phyloP scores from a whole-genome alignment of 2,329 filamentous ascomycete genomes.

The Epichloe sylvatica region DNA sequence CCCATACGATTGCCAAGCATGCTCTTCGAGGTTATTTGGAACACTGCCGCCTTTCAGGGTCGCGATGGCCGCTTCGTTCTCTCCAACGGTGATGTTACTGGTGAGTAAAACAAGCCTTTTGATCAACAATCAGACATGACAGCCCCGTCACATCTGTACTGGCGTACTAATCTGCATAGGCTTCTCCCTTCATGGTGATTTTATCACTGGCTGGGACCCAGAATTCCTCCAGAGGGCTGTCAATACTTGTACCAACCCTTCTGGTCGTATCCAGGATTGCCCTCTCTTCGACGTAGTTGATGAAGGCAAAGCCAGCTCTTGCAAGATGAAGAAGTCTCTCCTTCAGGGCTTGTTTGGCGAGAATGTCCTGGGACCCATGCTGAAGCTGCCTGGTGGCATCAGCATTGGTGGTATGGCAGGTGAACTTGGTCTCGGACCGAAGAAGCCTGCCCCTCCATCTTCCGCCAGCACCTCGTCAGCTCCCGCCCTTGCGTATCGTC shows the following conservation, averaged over 20 bases:
- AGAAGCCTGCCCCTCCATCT: not conserved
- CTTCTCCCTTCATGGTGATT: constrained; percentile 66
- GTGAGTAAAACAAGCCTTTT: constrained; percentile 25
- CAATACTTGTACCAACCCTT: constrained; percentile 56
- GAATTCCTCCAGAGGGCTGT: constrained; percentile 58
- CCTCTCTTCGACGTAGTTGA: constrained; percentile 56
- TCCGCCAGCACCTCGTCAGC: constrained; percentile 5
- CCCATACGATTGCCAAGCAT: constrained; percentile 57
- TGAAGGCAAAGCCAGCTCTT: constrained; percentile 42
- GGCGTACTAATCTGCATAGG: constrained; percentile 29
- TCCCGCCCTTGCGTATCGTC: constrained; percentile 22
- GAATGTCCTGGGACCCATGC: constrained; percentile 40
- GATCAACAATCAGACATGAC: not conserved
- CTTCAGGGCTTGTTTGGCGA: constrained; percentile 44
- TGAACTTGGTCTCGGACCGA: not conserved
- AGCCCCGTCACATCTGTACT: not conserved
- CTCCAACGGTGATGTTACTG: constrained; percentile 63
- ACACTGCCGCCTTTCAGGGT: constrained; percentile 51
- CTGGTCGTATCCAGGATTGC: constrained; percentile 61
- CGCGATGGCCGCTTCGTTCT: constrained; percentile 57
- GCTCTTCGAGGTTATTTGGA: constrained; percentile 77
- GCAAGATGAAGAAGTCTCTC: constrained; percentile 41
- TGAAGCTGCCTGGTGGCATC: constrained; percentile 52
- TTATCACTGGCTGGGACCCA: constrained; percentile 64
- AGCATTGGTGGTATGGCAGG: constrained; percentile 10